Base-by-base conservation (phyloP, 192 early-diverging fungal genomes). In the Coemansia sp. region DNA sequence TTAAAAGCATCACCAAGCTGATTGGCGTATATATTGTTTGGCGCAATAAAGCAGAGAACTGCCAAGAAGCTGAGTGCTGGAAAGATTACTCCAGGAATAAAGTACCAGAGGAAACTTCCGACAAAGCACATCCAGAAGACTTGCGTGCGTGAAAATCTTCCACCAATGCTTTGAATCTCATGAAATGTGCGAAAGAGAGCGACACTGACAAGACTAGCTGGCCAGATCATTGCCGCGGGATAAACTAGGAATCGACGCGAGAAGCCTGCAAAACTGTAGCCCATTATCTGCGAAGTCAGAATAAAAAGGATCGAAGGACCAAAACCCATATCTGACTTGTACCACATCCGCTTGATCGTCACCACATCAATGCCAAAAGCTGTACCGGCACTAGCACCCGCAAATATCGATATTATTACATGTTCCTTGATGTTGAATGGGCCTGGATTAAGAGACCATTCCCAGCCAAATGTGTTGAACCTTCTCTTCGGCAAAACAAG, bases 341-440 rank as follows among this genome's bases (percentile, higher is more conserved):
- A 93, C 63, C 85, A 92, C 45, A 91, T 65, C 40, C 72, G 46
- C 67, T 91, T 89, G 43, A 90, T 87, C 0, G 87, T 87, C 46
- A 92, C 87, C 18, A 91, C 88, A 70, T 92, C 91, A 62, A 90
- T 89, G 2, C 89, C 90, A 72, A 91, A 91, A 46, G 88, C 82
- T 19, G 89, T 88, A 41, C 87, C 87, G 8, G 85, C 89, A 36
- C 86, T 88, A 13, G 89, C 84, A 41, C 87, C 88, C 41, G 89
- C 89, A 74, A 93, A 89, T 49, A 95, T 85, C 13, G 87, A 88
- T 32, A 94, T 91, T 12, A 97, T 79, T 2, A 90, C 93, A 68
- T 95, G 92, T 65, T 94, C 95, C 72, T 97, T 97, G 68, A 94
- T 88, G 66, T 84, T 88, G 82, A 95, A 96, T 15, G 90, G 94